Conservation (phyloP, 225 moss, liverwort and hornwort genomes). For the Bryoerythrophyllum caledonicum region DNA sequence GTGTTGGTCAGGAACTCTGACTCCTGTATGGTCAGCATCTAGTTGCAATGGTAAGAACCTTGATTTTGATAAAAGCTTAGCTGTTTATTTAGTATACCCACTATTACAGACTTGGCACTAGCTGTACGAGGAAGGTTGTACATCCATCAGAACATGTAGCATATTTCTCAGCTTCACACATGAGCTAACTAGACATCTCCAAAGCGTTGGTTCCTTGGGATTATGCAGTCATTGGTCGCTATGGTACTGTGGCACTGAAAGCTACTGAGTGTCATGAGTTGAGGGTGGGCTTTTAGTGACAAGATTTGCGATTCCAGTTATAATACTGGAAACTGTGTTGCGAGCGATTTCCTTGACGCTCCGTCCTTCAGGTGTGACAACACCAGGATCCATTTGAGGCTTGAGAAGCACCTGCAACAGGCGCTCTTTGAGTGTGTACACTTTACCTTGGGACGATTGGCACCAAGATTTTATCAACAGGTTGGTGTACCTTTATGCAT, state of each 20-base stretch:
- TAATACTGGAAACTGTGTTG: conserved; percentile 18
- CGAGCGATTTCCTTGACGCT: conserved; percentile 18
- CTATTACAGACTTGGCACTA: not conserved
- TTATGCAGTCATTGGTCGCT: conserved; percentile 11
- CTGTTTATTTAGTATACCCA: not conserved
- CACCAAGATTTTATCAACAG: not conserved
- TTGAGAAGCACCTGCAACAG: conserved; percentile 29
- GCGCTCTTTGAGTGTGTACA: not conserved
- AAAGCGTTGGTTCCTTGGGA: not conserved
- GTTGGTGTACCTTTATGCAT: conserved; percentile 48
- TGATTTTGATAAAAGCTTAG: not conserved
- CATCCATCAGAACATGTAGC: too few relatives aligned
- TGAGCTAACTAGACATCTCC: not conserved
- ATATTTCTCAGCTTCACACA: not conserved
- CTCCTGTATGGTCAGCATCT: not conserved
- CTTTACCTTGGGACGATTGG: too few relatives aligned
- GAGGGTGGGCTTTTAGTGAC: conserved; percentile 7
- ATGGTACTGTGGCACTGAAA: not conserved
- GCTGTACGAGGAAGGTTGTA: not conserved
- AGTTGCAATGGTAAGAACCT: not conserved
- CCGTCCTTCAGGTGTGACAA: conserved; percentile 14
- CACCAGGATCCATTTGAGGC: conserved; percentile 28
- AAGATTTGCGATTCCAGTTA: conserved; percentile 18
- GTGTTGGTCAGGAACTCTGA: not conserved
- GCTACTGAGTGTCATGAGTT: conserved; percentile 2